Percentiles rank a stretch among this genome's conserved stretches.
Conservation (phyloP, 176 grass and related monocot species). For the Luzula sylvatica region DNA sequence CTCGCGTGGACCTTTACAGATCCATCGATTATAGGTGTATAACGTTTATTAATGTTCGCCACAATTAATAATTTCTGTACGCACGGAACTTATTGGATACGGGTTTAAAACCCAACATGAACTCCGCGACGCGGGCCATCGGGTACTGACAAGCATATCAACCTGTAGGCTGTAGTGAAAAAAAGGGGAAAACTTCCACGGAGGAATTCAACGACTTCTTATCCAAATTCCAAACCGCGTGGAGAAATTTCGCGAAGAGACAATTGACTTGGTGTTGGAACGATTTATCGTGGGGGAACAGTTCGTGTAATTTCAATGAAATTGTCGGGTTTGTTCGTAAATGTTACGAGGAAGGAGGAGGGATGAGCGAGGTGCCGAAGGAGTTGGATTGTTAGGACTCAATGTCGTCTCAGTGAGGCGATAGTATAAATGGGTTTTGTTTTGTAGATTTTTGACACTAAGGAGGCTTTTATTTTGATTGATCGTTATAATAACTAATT, state of each 20-base stretch:
- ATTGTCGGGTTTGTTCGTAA: constrained; percentile 47
- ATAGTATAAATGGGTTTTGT: too few relatives aligned
- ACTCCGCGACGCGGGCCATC: constrained; percentile 55
- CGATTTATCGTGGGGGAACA: constrained; percentile 61
- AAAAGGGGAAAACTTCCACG: constrained; percentile 52
- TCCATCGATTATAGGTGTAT: constrained; percentile 53
- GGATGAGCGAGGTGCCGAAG: constrained; percentile 33
- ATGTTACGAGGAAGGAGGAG: constrained; percentile 32
- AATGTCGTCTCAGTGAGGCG: background rate
- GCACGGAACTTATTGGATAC: constrained; percentile 73
- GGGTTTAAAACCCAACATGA: constrained; percentile 45
- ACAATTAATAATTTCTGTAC: too few relatives aligned
- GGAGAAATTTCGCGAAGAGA: constrained; percentile 77
- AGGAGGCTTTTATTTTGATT: too few relatives aligned
- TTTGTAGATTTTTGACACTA: too few relatives aligned
- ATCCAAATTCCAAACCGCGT: constrained; percentile 43
- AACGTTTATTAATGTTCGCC: too few relatives aligned
- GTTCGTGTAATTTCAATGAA: constrained; percentile 41
- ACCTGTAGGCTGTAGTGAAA: constrained; percentile 51
- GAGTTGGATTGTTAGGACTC: constrained; percentile 58
- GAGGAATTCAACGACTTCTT: constrained; percentile 46
- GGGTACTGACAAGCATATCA: constrained; percentile 70
- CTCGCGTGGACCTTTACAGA: constrained; percentile 43
- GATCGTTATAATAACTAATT: too few relatives aligned
- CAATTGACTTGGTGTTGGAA: constrained; percentile 78